Base-by-base conservation (phyloP, 1,284 basidiomycete species). In the Rhodotorula sp. region DNA sequence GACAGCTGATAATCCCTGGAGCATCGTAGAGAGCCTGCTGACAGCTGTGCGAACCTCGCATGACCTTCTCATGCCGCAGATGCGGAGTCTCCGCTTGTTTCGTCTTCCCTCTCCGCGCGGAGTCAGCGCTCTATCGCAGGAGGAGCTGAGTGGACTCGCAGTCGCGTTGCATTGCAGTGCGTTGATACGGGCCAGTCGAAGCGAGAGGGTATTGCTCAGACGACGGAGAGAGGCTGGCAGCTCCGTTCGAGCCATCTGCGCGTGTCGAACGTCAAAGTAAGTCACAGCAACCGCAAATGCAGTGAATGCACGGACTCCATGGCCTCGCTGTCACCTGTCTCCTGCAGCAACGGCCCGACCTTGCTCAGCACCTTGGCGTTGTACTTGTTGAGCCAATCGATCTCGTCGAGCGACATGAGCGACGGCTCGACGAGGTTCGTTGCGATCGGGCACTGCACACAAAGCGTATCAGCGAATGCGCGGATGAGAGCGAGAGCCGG, bases 371-470 rank as follows among this genome's bases (percentile, higher is more conserved):
- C 86, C 78, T 94, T 89, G 10, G 83, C 83, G 79, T 99, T 92
- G 79, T 98, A 98, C 5, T 80, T 83, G 77, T 98, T 88, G 71
- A 98, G 72, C 95, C 95, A 99, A 62, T 80, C 80, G 72, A 83
- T 85, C 82, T 98, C 94, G 31, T 84, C 82, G 9, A 77, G 81
- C 7, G 84, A 85, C 58, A 99, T 79, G 56, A 99, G 80, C 0
- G 79, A 78, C 5, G 81, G 70, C 67, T 94, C 88, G 52, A 98
- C 82, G 55, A 99, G 84, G 67, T 87, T 91, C 68, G 89, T 91
- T 76, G 95, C 91, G 53, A 98, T 93, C 0, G 95, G 95, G 72
- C 86, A 90, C 88, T 88, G 71, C 44, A 34, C 34, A 34, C 34
- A 34, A 5, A 34, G 34, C 34, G 34, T 34, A 10, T 34, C 34